Conservation (phyloP, 352 stramenopile species). For the Elongisporangium prolatum region DNA sequence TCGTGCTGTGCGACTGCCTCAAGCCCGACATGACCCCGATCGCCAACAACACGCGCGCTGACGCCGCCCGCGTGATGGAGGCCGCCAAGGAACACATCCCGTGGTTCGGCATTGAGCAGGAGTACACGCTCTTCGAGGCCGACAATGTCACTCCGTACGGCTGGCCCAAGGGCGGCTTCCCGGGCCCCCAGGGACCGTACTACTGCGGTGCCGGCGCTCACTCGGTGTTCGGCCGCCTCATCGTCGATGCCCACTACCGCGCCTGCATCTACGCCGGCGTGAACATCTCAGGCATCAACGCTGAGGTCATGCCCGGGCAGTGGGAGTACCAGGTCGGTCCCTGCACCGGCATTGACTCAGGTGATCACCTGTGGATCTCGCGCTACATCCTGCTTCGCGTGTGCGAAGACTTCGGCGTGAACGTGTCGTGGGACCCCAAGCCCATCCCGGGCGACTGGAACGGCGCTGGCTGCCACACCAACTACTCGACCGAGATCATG, state of each 20-base stretch:
- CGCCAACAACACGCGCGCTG: conserved; percentile 89
- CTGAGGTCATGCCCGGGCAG: conserved; percentile 97
- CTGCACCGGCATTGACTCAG: conserved; percentile 94
- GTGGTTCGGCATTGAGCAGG: conserved; percentile 98
- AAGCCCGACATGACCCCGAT: conserved; percentile 92
- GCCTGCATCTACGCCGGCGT: conserved; percentile 94
- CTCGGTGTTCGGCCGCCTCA: conserved; percentile 93
- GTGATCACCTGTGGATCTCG: conserved; percentile 96
- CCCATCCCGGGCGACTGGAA: conserved; percentile 98
- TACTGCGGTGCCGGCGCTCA: conserved; percentile 94
- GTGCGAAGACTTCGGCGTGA: conserved; percentile 97
- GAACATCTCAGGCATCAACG: conserved; percentile 96
- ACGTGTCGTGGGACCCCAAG: conserved; percentile 97
- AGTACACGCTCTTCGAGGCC: conserved; percentile 94
- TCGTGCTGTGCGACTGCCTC: conserved; percentile 97
- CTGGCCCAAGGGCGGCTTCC: conserved; percentile 89
- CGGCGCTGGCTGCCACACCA: conserved; percentile 94
- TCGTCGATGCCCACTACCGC: conserved; percentile 95
- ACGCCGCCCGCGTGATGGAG: conserved; percentile 69
- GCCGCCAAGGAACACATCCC: conserved; percentile 45
- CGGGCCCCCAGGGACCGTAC: conserved; percentile 89
- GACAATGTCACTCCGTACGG: conserved; percentile 87
- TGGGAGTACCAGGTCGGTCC: conserved; percentile 98
- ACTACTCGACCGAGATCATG: conserved; percentile 97
- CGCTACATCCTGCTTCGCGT: conserved; percentile 97